These are phyloP conservation scores for Candida odintsovae DNA, from an alignment of 805 yeast genomes.

Conservation along the genomic window DNA sequence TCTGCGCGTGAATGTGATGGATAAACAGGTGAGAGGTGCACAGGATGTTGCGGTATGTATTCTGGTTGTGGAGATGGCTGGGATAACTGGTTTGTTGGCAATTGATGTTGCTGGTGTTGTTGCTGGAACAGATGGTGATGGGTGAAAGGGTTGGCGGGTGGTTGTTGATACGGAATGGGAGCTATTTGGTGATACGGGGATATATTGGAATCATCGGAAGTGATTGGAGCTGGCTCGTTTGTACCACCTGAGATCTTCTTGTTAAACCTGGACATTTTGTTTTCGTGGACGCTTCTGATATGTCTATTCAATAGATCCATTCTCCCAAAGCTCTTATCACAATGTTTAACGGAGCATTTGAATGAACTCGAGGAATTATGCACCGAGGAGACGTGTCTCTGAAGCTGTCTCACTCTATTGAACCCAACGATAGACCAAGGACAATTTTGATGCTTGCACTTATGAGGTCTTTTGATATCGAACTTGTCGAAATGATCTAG, in stretches of 20 bases:
- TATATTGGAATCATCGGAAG: not conserved
- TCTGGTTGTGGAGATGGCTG: not conserved
- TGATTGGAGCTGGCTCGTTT: too few relatives aligned
- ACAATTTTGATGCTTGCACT: slow-evolving; percentile 29
- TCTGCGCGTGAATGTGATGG: not conserved
- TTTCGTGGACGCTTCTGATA: slow-evolving; percentile 31
- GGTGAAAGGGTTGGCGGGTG: not conserved
- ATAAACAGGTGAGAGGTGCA: not conserved
- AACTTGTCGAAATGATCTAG: slow-evolving; percentile 31
- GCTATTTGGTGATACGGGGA: not conserved
- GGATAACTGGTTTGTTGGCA: not conserved
- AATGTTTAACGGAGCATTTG: slow-evolving; percentile 68
- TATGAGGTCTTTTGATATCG: slow-evolving; percentile 27
- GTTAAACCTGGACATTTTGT: slow-evolving; percentile 34
- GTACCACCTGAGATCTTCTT: slow-evolving; percentile 18
- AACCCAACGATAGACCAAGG: slow-evolving; percentile 40
- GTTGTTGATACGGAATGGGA: too few relatives aligned
- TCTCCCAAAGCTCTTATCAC: slow-evolving; percentile 58
- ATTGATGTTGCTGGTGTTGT: not conserved
- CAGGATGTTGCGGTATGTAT: not conserved
- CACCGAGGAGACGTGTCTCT: slow-evolving; percentile 26
- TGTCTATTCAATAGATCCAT: slow-evolving; percentile 32
- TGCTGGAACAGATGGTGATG: not conserved
- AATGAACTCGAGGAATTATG: slow-evolving; percentile 35
- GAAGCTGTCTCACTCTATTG: slow-evolving; percentile 29